Conservation (phyloP, 2,329 filamentous ascomycete species). For the Massarina eburnea region DNA sequence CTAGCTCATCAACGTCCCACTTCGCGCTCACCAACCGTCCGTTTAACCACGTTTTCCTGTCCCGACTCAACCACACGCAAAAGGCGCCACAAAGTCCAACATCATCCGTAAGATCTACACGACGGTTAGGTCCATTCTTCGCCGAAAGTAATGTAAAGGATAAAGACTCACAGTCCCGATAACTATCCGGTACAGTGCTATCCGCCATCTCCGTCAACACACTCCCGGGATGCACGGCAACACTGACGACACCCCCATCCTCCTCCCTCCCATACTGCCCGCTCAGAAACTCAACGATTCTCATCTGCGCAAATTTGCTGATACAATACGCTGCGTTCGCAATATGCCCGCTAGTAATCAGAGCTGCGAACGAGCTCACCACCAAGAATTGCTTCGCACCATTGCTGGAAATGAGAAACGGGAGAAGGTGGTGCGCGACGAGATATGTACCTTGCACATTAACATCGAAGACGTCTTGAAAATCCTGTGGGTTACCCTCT, state of each 20-base stretch:
- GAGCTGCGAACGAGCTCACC: slow-evolving; percentile 34
- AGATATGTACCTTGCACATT: slow-evolving; percentile 44
- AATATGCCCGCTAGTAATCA: slow-evolving; percentile 42
- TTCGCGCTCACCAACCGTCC: slow-evolving; percentile 29
- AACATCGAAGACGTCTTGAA: slow-evolving; percentile 39
- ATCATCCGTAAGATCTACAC: slow-evolving; percentile 31
- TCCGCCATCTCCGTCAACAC: slow-evolving; percentile 34
- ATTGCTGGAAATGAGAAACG: slow-evolving; percentile 21
- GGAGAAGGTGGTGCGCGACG: slow-evolving; percentile 40
- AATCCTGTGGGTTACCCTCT: slow-evolving; percentile 35
- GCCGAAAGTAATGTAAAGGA: background rate
- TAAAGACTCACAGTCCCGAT: slow-evolving; percentile 23
- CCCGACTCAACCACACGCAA: slow-evolving; percentile 34
- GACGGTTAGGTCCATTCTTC: background rate
- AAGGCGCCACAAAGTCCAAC: slow-evolving; percentile 34
- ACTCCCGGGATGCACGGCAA: slow-evolving; percentile 35
- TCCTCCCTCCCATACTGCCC: slow-evolving; percentile 25
- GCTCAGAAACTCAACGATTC: slow-evolving; percentile 27
- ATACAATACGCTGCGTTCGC: slow-evolving; percentile 42
- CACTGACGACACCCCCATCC: slow-evolving; percentile 17
- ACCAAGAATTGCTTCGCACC: slow-evolving; percentile 25
- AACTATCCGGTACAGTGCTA: slow-evolving; percentile 26
- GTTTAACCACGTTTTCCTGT: slow-evolving; percentile 35
- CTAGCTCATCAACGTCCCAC: slow-evolving; percentile 35
- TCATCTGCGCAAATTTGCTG: slow-evolving; percentile 31